Base-by-base conservation (phyloP, 176 grass and related monocot genomes). In the Zea luxurians region DNA sequence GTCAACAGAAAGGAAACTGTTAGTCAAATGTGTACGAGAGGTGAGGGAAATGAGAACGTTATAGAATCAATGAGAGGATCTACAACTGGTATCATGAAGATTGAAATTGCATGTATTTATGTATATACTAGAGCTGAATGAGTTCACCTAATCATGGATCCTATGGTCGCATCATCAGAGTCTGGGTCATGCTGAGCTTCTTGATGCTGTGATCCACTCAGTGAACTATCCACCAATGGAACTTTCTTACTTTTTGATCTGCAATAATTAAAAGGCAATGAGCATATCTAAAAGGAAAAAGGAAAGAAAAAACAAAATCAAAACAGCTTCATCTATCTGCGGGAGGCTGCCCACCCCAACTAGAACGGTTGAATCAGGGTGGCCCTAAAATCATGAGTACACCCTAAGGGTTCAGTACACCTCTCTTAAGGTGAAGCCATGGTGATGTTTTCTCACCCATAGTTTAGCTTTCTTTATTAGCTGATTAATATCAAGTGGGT, bases 131-230 rank as follows among this genome's bases (percentile, higher is more conserved):
- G 21, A 85, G 67, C 66, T 52, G 73, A 82, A 75, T 68, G 36
- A 52, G 60, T 67, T 89, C 85, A 97, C 94, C 91, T 86, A 78
- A 87, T 66, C 77, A 97, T 55, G 74, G 89, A 89, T 46, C 75
- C 75, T 71, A 93, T 88, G 17, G 80, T 83, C 40, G 82, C 82
- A 64, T 84, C 57, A 65, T 93, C 88, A 83, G 89, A 91, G 79
- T 85, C 64, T 64, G 40, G 36, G 5, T 76, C 82, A 61, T 61
- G 55, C 48, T n/a, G 72, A 89, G 35, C 52, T 74, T 89, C 89
- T 53, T 79, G 65, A 82, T 84, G 44, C 70, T 82, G 72, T 73
- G 64, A 72, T 63, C 44, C 68, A 64, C 53, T 41, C 10, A 36
- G 36, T 78, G 46, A 43, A 76, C 59, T 37, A 79, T 83, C 82